Conservation (phyloP, 202 grass and related monocot species). For the Musa balbisiana region DNA sequence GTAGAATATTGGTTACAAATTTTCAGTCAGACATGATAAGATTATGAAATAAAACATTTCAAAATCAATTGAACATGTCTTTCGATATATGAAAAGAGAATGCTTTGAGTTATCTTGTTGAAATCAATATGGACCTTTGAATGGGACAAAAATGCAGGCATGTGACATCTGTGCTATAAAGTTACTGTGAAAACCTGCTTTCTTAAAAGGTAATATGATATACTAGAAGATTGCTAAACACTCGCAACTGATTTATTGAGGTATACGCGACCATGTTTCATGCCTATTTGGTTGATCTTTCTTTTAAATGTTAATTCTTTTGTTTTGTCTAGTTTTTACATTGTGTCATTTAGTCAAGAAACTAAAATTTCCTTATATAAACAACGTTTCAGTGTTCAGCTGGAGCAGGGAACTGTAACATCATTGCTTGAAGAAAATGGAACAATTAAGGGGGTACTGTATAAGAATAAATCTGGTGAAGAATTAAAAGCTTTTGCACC, state of each 20-base stretch:
- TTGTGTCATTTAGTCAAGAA: not conserved
- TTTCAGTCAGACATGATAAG: not conserved
- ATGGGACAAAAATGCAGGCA: not conserved
- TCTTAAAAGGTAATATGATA: too few relatives aligned
- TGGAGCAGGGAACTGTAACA: conserved; percentile 94
- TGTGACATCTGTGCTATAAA: not conserved
- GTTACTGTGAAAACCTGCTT: too few relatives aligned
- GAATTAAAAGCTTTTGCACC: conserved; percentile 81
- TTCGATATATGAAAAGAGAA: not conserved
- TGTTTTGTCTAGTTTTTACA: not conserved
- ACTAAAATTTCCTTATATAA: not conserved
- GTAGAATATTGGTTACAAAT: not conserved
- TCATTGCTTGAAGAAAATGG: conserved; percentile 93
- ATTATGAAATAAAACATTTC: not conserved
- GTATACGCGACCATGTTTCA: not conserved
- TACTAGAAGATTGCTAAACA: too few relatives aligned
- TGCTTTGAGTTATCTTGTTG: too few relatives aligned
- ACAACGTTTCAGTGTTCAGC: conserved; percentile 41
- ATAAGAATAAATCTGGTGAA: conserved; percentile 82
- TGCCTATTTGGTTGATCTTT: not conserved
- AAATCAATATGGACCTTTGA: not conserved
- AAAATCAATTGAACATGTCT: not conserved
- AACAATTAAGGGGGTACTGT: conserved; percentile 76
- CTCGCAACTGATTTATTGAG: not conserved
- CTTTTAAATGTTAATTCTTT: not conserved